Evolutionary conservation across 495 filamentous ascomycete species (phyloP).

Genomic region (Neurospora sp.): DNA sequence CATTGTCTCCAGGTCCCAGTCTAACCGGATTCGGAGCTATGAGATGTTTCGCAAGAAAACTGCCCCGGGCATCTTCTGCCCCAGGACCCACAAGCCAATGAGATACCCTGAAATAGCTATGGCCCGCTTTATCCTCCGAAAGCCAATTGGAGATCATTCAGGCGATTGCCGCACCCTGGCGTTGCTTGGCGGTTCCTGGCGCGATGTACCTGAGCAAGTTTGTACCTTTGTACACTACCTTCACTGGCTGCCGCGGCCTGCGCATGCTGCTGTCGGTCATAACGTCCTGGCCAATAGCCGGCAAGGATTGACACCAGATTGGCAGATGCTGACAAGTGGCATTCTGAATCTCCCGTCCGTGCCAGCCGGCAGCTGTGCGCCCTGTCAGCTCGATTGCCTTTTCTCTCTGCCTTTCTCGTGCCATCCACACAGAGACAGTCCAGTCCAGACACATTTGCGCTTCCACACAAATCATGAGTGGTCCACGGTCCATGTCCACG

Average conservation of each 20-base stretch:
- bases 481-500: not conserved
- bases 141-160: not conserved
- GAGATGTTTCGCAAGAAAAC: conserved; percentile 15
- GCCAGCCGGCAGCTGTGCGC: not conserved
- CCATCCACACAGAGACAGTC: not conserved
- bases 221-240: not conserved
- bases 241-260: not conserved
- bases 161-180: not conserved
- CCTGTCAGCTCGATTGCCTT: conserved; percentile 19
- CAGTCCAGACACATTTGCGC: not conserved
- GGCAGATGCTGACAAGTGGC: not conserved
- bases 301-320: not conserved
- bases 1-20: conserved; percentile 5
- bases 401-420: conserved; percentile 18
- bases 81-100: conserved; percentile 11
- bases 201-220: not conserved
- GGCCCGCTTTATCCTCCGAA: conserved; percentile 6
- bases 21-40: conserved; percentile 14
- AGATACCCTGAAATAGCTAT: not conserved
- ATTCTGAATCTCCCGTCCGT: not conserved
- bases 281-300: not conserved
- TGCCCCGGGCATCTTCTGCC: not conserved
- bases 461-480: not conserved
- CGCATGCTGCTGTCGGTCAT: not conserved
- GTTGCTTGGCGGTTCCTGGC: not conserved